phyloP scores from a whole-genome alignment of 345 rosid species.

The Heritiera fomes region DNA sequence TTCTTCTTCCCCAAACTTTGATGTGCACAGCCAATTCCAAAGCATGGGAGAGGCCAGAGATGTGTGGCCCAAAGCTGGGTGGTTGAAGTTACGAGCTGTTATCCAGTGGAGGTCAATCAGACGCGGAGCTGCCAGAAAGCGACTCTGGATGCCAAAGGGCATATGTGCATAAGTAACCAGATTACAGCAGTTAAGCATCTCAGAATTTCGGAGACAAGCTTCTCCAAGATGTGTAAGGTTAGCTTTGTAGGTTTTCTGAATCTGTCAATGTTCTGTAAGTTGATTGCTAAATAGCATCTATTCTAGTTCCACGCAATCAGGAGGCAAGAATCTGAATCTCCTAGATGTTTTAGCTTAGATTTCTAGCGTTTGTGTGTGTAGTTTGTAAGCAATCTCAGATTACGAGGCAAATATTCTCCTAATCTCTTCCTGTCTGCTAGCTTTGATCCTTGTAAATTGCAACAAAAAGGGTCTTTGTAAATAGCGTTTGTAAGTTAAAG shows the following conservation, averaged over 20 bases:
- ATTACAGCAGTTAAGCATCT: conserved; percentile 15
- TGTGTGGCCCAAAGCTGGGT: conserved; percentile 40
- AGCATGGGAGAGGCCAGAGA: conserved; percentile 13
- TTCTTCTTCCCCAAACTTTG: conserved; percentile 20
- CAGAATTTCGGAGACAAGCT: conserved; percentile 16
- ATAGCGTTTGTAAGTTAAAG: neutral
- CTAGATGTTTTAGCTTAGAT: conserved; percentile 7
- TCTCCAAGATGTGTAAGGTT: conserved; percentile 7
- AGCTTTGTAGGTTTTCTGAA: neutral
- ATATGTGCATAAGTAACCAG: conserved; percentile 23
- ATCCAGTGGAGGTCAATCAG: conserved; percentile 38
- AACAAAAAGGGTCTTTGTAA: neutral
- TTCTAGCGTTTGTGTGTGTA: neutral
- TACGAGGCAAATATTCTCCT: neutral
- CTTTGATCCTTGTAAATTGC: neutral
- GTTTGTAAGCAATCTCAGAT: neutral
- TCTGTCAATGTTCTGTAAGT: neutral
- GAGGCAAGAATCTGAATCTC: conserved; percentile 11
- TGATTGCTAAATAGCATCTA: neutral
- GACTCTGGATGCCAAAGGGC: conserved; percentile 32
- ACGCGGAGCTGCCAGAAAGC: conserved; percentile 20
- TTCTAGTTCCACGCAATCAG: neutral
- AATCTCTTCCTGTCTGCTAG: too few relatives aligned
- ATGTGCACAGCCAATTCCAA: neutral
- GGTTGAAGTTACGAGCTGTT: conserved; percentile 80